Conservation (phyloP, 169 alveolate genomes). For the Plasmodium gaboni region DNA sequence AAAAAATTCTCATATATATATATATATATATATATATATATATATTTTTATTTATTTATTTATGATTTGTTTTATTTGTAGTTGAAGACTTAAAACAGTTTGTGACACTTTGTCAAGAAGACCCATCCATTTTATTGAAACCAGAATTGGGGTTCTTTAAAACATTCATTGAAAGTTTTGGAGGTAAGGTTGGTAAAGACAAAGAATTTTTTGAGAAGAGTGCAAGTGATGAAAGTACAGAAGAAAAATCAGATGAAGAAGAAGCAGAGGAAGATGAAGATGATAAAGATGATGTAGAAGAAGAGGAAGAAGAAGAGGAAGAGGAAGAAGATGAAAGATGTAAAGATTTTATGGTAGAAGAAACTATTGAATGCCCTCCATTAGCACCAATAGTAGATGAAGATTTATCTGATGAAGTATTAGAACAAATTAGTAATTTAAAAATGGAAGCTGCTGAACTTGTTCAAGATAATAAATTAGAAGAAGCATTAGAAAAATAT, state of each 20-base stretch:
- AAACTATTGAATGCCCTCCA: slow-evolving; percentile 79
- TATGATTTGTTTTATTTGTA: slow-evolving; percentile 28
- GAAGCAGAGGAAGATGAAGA: slow-evolving; percentile 51
- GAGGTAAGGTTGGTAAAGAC: slow-evolving; percentile 76
- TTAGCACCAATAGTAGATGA: slow-evolving; percentile 81
- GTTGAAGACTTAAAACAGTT: slow-evolving; percentile 83
- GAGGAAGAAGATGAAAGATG: slow-evolving; percentile 70
- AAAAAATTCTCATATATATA: background rate
- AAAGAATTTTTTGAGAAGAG: slow-evolving; percentile 25
- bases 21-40: background rate
- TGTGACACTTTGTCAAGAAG: slow-evolving; percentile 75
- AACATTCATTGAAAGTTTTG: slow-evolving; percentile 77
- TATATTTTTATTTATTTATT: background rate
- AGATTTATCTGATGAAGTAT: slow-evolving; percentile 81
- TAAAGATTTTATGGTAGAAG: slow-evolving; percentile 76
- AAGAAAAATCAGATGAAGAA: slow-evolving; percentile 63
- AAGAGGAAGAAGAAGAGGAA: slow-evolving; percentile 62
- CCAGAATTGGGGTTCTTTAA: slow-evolving; percentile 83
- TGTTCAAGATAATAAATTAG: slow-evolving; percentile 74
- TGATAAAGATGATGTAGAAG: slow-evolving; percentile 56
- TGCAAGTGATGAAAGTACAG: slow-evolving; percentile 73
- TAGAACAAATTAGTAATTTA: slow-evolving; percentile 78
- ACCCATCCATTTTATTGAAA: slow-evolving; percentile 79
- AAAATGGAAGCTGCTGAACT: slow-evolving; percentile 79
- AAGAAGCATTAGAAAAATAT: slow-evolving; percentile 77